Percentiles rank a stretch among this genome's conserved stretches.
Conservation (phyloP, 2,329 filamentous ascomycete genomes). For the Diplodia seriata region DNA sequence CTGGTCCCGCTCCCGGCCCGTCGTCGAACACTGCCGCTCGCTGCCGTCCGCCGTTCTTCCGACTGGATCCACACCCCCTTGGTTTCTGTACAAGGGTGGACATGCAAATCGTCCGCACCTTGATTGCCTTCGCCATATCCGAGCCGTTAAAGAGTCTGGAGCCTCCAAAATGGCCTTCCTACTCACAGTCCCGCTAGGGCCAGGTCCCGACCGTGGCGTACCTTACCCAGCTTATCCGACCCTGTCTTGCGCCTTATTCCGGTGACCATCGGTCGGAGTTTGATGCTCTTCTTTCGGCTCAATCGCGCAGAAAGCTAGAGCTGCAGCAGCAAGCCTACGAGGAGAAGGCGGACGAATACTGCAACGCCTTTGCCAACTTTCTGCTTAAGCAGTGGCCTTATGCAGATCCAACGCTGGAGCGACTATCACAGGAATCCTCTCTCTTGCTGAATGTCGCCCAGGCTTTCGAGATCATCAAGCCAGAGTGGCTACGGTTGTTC, state of each 20-base stretch:
- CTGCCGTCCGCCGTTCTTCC: no score
- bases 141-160: conserved; percentile 48
- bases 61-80: no score
- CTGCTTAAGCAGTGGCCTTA: conserved; percentile 51
- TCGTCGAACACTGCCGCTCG: no score
- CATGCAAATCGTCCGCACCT: conserved; percentile 51
- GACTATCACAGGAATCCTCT: no score
- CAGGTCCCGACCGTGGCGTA: conserved; percentile 43
- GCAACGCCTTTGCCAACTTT: conserved; percentile 49
- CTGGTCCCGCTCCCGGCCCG: no score
- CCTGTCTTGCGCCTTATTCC: neutral
- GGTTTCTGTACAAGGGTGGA: conserved; percentile 38
- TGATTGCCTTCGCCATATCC: conserved; percentile 56
- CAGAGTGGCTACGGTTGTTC: no score
- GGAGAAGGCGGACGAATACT: conserved; percentile 40
- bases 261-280: conserved; percentile 36
- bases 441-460: no score
- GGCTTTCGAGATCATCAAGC: no score
- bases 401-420: conserved; percentile 39
- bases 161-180: conserved; percentile 45
- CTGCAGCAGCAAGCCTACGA: conserved; percentile 36
- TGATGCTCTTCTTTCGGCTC: neutral
- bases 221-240: conserved; percentile 4
- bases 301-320: conserved; percentile 35
- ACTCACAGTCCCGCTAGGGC: conserved; percentile 46